Evolutionary conservation across 148 eudicot species (phyloP), one percentile per base, ranked within the genome.

Genomic region (Diospyros lotus): DNA sequence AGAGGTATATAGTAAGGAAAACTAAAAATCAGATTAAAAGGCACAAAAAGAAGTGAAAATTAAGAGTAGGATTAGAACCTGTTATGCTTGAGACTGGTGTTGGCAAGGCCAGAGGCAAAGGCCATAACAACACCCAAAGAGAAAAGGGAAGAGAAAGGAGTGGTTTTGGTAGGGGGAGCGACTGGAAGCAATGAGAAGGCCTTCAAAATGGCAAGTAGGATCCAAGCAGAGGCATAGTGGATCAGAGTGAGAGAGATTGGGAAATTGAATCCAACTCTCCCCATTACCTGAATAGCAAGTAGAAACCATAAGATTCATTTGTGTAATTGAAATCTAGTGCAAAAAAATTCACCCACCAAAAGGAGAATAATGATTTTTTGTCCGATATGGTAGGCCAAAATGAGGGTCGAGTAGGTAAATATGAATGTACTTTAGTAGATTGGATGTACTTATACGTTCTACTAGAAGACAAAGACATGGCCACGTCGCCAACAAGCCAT

Each of bases 41-140:
- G n/a, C 44, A 71, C 15, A 61, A 38, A 46, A 15, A 44, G 41
- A 51, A 18, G 62, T 45, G 60, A 62, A 50, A 18, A 7, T 38
- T 12, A 52, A 45, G 9, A 45, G 60, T 46, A 18, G 54, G 11
- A 53, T 18, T 71, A 1, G 9, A 41, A 93, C 98, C 98, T 93
- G 90, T 93, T 93, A 73, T 91, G 89, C 64, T 89, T 78, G 12
- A 93, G 84, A 72, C 98, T 93, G 8, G 93, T 87, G 78, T 93
- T 93, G 68, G 98, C 98, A 72, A 93, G 89, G 69, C 98, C 98
- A 84, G 90, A 89, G 69, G 98, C 91, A 79, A 93, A 89, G 80
- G 98, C 87, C 98, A 93, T 93, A 39, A 93, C 98, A 71, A 77
- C 87, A 6, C 98, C 98, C 76, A 93, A 71, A 65, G 89, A 74